Percentiles rank a stretch among this genome's conserved stretches.
These are phyloP conservation scores for Globisporangium sylvaticum DNA, from an alignment of 352 stramenopile species.

Conservation along the genomic window DNA sequence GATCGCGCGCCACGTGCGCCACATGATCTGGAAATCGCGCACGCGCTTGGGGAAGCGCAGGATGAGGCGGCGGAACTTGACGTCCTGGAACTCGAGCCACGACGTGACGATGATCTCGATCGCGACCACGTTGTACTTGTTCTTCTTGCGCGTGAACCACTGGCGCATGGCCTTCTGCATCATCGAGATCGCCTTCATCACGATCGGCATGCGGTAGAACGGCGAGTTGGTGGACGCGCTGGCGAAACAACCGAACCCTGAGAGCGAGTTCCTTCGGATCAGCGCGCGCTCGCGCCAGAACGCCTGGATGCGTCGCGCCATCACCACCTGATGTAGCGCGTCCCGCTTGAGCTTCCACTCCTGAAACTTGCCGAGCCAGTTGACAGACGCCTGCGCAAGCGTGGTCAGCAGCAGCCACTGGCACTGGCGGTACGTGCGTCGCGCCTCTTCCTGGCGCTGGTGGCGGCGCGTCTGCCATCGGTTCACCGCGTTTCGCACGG, in stretches of 20 bases:
- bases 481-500: slow-evolving; percentile 31
- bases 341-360: slow-evolving; percentile 38
- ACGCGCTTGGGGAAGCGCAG: slow-evolving; percentile 73
- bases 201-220: slow-evolving; percentile 48
- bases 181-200: slow-evolving; percentile 37
- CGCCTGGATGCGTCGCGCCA: slow-evolving; percentile 50
- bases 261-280: slow-evolving; percentile 22
- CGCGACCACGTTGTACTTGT: slow-evolving; percentile 17
- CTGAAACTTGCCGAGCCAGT: slow-evolving; percentile 41
- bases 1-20: slow-evolving; percentile 62
- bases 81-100: slow-evolving; percentile 79
- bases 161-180: slow-evolving; percentile 38
- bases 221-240: slow-evolving; percentile 27
- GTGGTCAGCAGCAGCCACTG: slow-evolving; percentile 54
- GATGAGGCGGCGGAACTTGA: slow-evolving; percentile 79
- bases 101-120: slow-evolving; percentile 63
- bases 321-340: slow-evolving; percentile 31
- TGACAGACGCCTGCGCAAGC: slow-evolving; percentile 29
- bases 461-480: slow-evolving; percentile 50
- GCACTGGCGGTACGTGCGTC: slow-evolving; percentile 37
- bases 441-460: slow-evolving; percentile 28
- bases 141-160: slow-evolving; percentile 34
- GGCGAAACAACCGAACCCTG: slow-evolving; percentile 17
- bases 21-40: slow-evolving; percentile 71
- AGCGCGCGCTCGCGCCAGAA: slow-evolving; percentile 43